Evolutionary conservation across 179 eudicot species (phyloP).

Genomic region (Beta lomatogona): DNA sequence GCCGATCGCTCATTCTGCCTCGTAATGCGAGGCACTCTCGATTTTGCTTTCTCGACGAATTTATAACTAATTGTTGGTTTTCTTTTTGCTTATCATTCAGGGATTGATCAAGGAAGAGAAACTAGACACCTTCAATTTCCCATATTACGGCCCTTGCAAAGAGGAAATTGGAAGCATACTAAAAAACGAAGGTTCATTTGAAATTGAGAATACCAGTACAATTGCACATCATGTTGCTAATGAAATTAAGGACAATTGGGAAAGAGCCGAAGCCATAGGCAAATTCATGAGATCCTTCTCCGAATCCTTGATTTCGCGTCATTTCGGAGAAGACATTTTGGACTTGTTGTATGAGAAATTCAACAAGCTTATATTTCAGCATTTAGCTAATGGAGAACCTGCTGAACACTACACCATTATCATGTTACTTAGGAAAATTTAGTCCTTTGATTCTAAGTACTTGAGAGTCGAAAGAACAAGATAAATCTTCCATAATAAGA

Average conservation of each 20-base stretch:
- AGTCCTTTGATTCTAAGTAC: not conserved
- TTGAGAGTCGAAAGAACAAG: too few relatives aligned
- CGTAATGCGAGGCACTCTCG: too few relatives aligned
- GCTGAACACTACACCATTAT: conserved; percentile 21
- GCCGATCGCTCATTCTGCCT: too few relatives aligned
- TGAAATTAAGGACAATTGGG: conserved; percentile 8
- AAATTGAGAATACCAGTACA: conserved; percentile 23
- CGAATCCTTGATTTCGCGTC: conserved; percentile 28
- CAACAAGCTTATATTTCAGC: not conserved
- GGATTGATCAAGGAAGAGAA: conserved; percentile 34
- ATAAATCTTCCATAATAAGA: too few relatives aligned
- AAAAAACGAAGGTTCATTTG: conserved; percentile 30
- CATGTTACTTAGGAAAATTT: conserved; percentile 7
- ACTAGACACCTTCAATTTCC: conserved; percentile 25
- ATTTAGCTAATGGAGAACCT: not conserved
- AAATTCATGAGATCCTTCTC: conserved; percentile 26
- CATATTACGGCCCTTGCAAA: conserved; percentile 18
- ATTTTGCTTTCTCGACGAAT: too few relatives aligned
- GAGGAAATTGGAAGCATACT: conserved; percentile 30
- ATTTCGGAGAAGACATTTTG: conserved; percentile 25
- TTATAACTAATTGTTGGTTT: too few relatives aligned
- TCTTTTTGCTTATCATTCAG: not conserved
- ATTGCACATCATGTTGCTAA: conserved; percentile 12
- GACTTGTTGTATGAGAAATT: conserved; percentile 16
- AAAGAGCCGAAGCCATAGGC: conserved; percentile 17